Evolutionary conservation across 495 filamentous ascomycete genomes (phyloP).

Genomic region (Hypoxylon trugodes): DNA sequence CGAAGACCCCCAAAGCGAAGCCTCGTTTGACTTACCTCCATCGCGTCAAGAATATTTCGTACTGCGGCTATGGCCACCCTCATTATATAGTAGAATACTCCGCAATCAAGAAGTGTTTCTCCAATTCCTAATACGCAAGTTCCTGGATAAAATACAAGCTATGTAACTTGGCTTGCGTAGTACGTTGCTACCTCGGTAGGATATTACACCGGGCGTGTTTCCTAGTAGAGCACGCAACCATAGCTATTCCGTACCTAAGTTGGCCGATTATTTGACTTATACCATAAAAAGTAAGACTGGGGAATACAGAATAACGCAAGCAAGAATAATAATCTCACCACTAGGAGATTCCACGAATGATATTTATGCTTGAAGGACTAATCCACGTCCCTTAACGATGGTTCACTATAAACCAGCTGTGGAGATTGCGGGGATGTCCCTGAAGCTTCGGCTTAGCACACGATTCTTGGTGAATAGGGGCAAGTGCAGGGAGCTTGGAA

Average conservation of each 20-base stretch:
- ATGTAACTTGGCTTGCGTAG: conserved; percentile 29
- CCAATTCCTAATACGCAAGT: conserved; percentile 16
- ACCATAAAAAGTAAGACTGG: neutral
- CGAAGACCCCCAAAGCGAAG: neutral
- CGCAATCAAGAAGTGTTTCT: conserved; percentile 1
- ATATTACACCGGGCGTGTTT: conserved; percentile 32
- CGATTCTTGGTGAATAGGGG: too few species aligned
- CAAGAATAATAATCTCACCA: conserved; percentile 9
- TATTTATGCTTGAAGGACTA: neutral
- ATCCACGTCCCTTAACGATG: conserved; percentile 18
- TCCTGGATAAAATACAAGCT: conserved; percentile 22
- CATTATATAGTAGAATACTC: conserved; percentile 9
- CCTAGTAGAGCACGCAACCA: conserved; percentile 15
- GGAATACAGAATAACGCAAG: conserved; percentile 17
- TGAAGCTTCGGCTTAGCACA: neutral
- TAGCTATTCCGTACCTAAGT: conserved; percentile 15
- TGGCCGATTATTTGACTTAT: neutral
- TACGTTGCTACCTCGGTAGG: conserved; percentile 34
- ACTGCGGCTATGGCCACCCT: neutral
- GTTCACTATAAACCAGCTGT: conserved; percentile 9
- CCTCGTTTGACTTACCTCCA: conserved; percentile 9
- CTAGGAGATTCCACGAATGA: conserved; percentile 37
- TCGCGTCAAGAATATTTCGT: neutral
- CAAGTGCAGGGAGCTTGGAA: too few species aligned
- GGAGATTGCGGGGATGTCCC: conserved; percentile 30